A percentile compares a stretch with the other conserved stretches of the same genome.
These are phyloP conservation scores for Prunella vulgaris DNA, from an alignment of 257 asterid species.

Conservation along the genomic window DNA sequence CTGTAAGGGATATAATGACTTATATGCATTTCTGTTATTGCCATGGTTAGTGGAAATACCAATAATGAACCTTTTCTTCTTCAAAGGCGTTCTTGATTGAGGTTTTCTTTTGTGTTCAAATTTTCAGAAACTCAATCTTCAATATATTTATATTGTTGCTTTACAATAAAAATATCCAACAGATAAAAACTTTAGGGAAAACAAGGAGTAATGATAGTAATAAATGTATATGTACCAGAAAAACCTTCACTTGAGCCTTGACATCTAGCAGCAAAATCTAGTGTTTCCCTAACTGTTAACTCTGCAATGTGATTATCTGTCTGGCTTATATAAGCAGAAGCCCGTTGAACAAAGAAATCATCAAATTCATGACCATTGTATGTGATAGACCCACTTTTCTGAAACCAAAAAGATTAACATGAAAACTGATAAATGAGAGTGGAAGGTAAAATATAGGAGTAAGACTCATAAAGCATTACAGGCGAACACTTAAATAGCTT, in stretches of 20 bases:
- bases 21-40: not conserved
- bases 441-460: not conserved
- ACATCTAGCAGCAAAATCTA: constrained; percentile 91
- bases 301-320: constrained; percentile 87
- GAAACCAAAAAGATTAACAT: constrained; percentile 27
- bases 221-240: constrained; percentile 36
- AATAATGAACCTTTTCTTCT: not conserved
- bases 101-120: not conserved
- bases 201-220: not conserved
- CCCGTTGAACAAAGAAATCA: constrained; percentile 67
- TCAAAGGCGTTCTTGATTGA: not conserved
- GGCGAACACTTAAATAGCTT: not conserved
- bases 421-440: not conserved
- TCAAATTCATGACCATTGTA: constrained; percentile 70
- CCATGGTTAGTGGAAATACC: not conserved
- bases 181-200: not conserved
- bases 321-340: constrained; percentile 82
- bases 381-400: constrained; percentile 61
- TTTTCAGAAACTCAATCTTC: not conserved
- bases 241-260: constrained; percentile 79
- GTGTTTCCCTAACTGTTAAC: constrained; percentile 84
- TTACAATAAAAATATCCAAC: not conserved
- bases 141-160: not conserved
- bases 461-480: not conserved
- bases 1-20: not conserved